These are phyloP conservation scores for Cladosporium phlei DNA, from an alignment of 2,329 filamentous ascomycete species.

Conservation along the genomic window DNA sequence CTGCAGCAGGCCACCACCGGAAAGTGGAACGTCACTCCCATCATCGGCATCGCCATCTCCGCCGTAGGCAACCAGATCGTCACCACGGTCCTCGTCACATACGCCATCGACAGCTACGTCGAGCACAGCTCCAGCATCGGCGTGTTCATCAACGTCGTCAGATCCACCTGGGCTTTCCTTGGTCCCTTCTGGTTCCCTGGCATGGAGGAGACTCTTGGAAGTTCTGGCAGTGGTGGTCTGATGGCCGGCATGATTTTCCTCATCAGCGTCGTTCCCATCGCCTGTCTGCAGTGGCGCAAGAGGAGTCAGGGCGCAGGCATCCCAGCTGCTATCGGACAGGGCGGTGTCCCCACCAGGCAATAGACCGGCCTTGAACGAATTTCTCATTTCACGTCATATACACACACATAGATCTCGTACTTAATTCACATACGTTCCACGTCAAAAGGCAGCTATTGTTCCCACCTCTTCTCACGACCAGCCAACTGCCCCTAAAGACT, in stretches of 20 bases:
- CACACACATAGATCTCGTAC: slow-evolving; percentile 1
- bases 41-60: slow-evolving; percentile 43
- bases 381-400: not conserved
- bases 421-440: slow-evolving; percentile 2
- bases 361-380: not conserved
- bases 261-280: slow-evolving; percentile 24
- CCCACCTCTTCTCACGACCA: not conserved
- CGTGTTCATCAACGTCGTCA: slow-evolving; percentile 55
- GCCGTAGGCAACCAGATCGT: slow-evolving; percentile 57
- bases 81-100: slow-evolving; percentile 57
- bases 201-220: slow-evolving; percentile 36
- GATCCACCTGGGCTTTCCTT: slow-evolving; percentile 52
- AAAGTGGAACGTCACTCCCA: slow-evolving; percentile 54
- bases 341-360: not conserved
- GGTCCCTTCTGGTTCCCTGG: slow-evolving; percentile 40
- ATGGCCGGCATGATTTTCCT: slow-evolving; percentile 32
- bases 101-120: slow-evolving; percentile 55
- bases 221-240: slow-evolving; percentile 35
- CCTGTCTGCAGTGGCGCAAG: slow-evolving; percentile 22
- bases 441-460: not conserved
- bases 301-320: not conserved
- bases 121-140: slow-evolving; percentile 52
- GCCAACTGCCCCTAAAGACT: not conserved
- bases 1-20: slow-evolving; percentile 40
- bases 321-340: slow-evolving; percentile 1